These are phyloP conservation scores for Lasiodiplodia sp. DNA, from an alignment of 2,329 filamentous ascomycete genomes.

Conservation along the genomic window DNA sequence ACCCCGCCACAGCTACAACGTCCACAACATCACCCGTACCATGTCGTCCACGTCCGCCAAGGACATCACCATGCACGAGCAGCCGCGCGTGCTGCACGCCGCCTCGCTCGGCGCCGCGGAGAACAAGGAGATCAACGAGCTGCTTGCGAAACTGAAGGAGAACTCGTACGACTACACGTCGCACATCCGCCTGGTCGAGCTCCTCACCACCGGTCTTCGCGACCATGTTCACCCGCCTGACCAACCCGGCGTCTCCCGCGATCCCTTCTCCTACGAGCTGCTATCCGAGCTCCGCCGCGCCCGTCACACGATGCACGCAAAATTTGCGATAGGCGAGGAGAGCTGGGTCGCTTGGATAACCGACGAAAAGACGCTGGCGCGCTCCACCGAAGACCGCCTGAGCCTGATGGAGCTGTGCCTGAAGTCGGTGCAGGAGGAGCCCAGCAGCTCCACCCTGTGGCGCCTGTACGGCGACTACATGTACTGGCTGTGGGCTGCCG, in stretches of 20 bases:
- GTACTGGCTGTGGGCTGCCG: constrained; percentile 72
- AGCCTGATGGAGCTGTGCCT: constrained; percentile 75
- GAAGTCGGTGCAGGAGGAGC: constrained; percentile 73
- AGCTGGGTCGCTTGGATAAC: constrained; percentile 80
- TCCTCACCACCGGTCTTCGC: constrained; percentile 57
- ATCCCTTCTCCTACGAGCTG: constrained; percentile 53
- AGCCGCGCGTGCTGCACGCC: constrained; percentile 52
- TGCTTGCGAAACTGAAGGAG: constrained; percentile 52
- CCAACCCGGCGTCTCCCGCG: constrained; percentile 33
- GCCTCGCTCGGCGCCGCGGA: constrained; percentile 52
- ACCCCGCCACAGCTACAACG: constrained; percentile 31
- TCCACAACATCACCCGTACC: constrained; percentile 46
- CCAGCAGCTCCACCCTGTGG: constrained; percentile 77
- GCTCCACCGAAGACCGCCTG: constrained; percentile 71
- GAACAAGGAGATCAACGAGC: constrained; percentile 52
- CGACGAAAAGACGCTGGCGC: constrained; percentile 69
- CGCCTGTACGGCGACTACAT: constrained; percentile 80
- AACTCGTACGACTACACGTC: constrained; percentile 59
- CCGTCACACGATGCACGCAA: constrained; percentile 66
- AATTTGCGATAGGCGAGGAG: constrained; percentile 76
- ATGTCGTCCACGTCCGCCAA: constrained; percentile 53
- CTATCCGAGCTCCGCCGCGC: constrained; percentile 56
- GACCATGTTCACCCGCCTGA: constrained; percentile 46
- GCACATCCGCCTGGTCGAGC: constrained; percentile 56
- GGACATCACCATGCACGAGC: constrained; percentile 57